Conservation (phyloP, 441 rosid genomes). For the Mallotus japonicus region DNA sequence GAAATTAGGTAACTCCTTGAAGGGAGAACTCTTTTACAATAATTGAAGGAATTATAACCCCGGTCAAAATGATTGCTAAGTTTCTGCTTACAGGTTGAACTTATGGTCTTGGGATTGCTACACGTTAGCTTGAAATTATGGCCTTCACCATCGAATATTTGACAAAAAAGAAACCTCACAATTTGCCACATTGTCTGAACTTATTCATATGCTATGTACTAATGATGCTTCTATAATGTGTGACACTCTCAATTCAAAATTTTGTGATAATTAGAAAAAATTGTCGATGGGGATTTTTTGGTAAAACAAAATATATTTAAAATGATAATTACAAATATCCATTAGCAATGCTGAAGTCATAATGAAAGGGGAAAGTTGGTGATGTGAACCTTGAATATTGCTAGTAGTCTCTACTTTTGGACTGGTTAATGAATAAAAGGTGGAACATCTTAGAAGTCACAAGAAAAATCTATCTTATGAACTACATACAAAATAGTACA, state of each 20-base stretch:
- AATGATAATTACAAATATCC: neutral
- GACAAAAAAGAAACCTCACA: neutral
- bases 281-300: neutral
- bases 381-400: neutral
- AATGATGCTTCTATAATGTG: neutral
- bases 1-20: no score
- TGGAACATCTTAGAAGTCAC: neutral
- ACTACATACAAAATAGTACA: neutral
- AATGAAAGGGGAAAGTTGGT: neutral
- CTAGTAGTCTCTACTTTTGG: neutral
- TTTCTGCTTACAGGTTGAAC: neutral
- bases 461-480: neutral
- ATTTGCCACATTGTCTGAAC: neutral
- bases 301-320: slow-evolving; percentile 3
- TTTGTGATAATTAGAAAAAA: neutral
- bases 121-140: no score
- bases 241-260: neutral
- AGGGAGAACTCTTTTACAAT: neutral
- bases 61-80: neutral
- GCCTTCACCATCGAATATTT: no score
- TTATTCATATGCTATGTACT: neutral
- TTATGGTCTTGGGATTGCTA: neutral
- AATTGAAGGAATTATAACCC: neutral
- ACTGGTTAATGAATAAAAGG: neutral
- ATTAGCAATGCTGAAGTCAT: neutral